Conservation (phyloP, 1,284 basidiomycete species). For the Tilletia walkeri region DNA sequence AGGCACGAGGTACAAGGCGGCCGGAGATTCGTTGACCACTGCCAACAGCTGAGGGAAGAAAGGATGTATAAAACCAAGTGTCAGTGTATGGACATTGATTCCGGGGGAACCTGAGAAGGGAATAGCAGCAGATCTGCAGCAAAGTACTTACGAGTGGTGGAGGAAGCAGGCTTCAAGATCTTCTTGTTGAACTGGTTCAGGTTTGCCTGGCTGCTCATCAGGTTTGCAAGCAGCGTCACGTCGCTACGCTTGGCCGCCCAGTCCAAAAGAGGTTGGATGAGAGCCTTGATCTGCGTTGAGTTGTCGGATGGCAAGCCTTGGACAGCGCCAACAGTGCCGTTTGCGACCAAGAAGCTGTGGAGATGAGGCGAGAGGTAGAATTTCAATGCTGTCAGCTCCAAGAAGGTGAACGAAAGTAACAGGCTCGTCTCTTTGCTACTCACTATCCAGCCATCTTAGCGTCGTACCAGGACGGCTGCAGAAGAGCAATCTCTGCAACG, state of each 20-base stretch:
- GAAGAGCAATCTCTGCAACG: conserved; percentile 17
- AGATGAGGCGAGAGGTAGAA: background rate
- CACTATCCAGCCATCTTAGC: conserved; percentile 17
- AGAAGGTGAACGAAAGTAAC: background rate
- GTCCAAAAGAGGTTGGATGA: conserved; percentile 5
- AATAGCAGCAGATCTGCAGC: background rate
- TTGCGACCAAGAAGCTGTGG: conserved; percentile 1
- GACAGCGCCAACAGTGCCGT: background rate
- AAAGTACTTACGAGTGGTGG: background rate
- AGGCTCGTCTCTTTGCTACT: background rate
- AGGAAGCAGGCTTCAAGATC: background rate
- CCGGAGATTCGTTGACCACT: conserved; percentile 22
- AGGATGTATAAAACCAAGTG: background rate
- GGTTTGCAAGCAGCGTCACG: background rate
- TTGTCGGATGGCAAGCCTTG: conserved; percentile 11
- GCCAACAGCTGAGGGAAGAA: conserved; percentile 17
- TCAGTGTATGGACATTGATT: background rate
- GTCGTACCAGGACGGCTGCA: conserved; percentile 21
- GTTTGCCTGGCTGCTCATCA: background rate
- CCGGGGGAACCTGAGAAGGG: background rate
- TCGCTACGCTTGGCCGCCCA: background rate
- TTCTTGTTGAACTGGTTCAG: conserved; percentile 1
- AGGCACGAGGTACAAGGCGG: conserved; percentile 19
- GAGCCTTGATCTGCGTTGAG: conserved; percentile 7
- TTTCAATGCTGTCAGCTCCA: no score